Evolutionary conservation across 2,329 filamentous ascomycete genomes (phyloP), one percentile per base, ranked within the genome.

Genomic region (Fusarium sp.): DNA sequence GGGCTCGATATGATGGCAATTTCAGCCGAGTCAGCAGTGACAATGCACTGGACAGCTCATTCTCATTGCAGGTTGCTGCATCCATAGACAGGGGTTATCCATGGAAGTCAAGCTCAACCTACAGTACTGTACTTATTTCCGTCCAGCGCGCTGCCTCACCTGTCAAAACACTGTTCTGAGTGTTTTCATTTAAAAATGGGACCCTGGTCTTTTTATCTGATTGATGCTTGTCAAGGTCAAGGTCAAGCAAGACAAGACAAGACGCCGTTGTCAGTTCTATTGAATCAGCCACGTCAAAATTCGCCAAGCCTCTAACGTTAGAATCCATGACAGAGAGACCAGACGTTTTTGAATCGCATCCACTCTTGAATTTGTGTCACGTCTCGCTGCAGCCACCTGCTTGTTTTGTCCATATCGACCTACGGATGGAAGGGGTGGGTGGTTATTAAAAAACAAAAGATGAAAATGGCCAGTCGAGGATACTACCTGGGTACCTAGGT

Each of bases 1-100:
- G 63, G 67, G 66, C 62, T 70, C 54, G 40, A 48, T 53, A 58
- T 66, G 56, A 69, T 66, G 52, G 60, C 44, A 71, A 71, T 71
- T 49, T 69, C 67, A 61, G 68, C 64, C 68, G 52, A 71, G 64
- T 55, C 59, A 68, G 68, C 46, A 43, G 56, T 63, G 64, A 45
- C 59, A 62, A 70, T 69, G 64, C 68, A 71, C 64, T 71, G 64
- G 34, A 38, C 34, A 38, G 34, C 34, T 38, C 34, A 38, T 38
- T 38, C 67, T 53, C 58, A 69, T 56, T 51, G 67, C 67, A 70
- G 34, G 34, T n/a, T 38, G 34, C 34, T 38, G 60, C 49, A 66
- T 64, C 65, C 57, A 43, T 60, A 12, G 62, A 64, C 69, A 71
- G 54, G 69, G 69, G 40, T 63, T 20, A 67, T 65, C 69, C 69